Conservation (phyloP, 164 flowering plant species). For the Vitis rotundifolia region DNA sequence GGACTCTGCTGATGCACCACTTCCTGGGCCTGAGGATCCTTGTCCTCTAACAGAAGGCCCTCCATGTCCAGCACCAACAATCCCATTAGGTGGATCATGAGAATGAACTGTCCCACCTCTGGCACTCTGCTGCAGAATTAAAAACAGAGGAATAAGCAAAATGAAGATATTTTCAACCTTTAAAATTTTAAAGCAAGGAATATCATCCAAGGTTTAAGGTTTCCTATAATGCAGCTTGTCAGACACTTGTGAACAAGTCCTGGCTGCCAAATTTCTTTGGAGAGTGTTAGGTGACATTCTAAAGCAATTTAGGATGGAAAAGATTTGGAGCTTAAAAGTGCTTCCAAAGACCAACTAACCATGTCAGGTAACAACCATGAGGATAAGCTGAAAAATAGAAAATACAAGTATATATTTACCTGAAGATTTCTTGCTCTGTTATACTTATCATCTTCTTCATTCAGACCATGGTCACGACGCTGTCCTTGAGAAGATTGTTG, state of each 20-base stretch:
- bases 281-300: too few relatives aligned
- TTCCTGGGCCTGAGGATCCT: slow-evolving; percentile 33
- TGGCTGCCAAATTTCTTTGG: too few relatives aligned
- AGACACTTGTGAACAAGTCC: not conserved
- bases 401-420: slow-evolving; percentile 30
- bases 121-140: slow-evolving; percentile 30
- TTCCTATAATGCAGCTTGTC: too few relatives aligned
- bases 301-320: too few relatives aligned
- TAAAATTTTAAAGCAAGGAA: not conserved
- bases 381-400: not conserved
- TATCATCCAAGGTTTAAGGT: not conserved
- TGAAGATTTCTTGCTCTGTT: slow-evolving; percentile 37
- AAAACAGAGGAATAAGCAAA: not conserved
- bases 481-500: slow-evolving; percentile 45
- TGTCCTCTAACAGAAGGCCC: slow-evolving; percentile 33
- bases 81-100: slow-evolving; percentile 35
- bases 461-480: slow-evolving; percentile 22
- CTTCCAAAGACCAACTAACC: not conserved
- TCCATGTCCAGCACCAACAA: slow-evolving; percentile 24
- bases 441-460: slow-evolving; percentile 36
- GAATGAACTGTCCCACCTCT: slow-evolving; percentile 27
- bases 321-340: not conserved
- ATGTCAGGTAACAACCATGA: too few relatives aligned
- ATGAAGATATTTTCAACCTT: not conserved
- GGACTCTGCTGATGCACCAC: slow-evolving; percentile 49